These are phyloP conservation scores for Plantago major DNA, from an alignment of 257 asterid genomes.

Conservation along the genomic window DNA sequence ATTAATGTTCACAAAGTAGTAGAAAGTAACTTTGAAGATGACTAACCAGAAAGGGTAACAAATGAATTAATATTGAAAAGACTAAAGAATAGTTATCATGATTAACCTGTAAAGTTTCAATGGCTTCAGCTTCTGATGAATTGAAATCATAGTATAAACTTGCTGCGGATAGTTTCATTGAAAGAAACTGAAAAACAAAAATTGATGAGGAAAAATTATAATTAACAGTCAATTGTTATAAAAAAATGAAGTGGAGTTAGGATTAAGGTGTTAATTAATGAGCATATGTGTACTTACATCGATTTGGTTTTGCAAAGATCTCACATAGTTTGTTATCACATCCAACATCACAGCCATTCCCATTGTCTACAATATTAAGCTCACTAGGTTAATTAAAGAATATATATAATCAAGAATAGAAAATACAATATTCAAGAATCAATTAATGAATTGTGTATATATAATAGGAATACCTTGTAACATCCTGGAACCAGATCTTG, in stretches of 20 bases:
- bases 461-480: conserved; percentile 54
- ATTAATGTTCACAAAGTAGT: conserved; percentile 4
- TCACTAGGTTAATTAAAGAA: neutral
- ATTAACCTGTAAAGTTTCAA: conserved; percentile 57
- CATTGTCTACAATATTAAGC: conserved; percentile 63
- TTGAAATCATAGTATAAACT: conserved; percentile 86
- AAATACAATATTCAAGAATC: too few relatives aligned
- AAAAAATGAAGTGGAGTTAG: neutral
- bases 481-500: conserved; percentile 98
- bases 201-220: neutral
- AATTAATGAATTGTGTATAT: too few relatives aligned
- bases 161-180: conserved; percentile 95
- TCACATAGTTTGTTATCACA: conserved; percentile 76
- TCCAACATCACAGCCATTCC: conserved; percentile 99
- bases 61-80: neutral
- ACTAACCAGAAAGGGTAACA: neutral
- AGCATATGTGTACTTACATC: conserved; percentile 57
- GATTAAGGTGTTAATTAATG: neutral
- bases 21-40: neutral
- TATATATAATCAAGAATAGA: too few relatives aligned
- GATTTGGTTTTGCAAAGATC: conserved; percentile 91
- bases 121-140: conserved; percentile 67
- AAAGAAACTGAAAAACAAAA: conserved; percentile 56
- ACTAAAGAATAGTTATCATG: neutral
- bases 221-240: too few relatives aligned